These are phyloP conservation scores for Parafenestella ontariensis DNA, from an alignment of 2,329 filamentous ascomycete genomes.

Conservation along the genomic window DNA sequence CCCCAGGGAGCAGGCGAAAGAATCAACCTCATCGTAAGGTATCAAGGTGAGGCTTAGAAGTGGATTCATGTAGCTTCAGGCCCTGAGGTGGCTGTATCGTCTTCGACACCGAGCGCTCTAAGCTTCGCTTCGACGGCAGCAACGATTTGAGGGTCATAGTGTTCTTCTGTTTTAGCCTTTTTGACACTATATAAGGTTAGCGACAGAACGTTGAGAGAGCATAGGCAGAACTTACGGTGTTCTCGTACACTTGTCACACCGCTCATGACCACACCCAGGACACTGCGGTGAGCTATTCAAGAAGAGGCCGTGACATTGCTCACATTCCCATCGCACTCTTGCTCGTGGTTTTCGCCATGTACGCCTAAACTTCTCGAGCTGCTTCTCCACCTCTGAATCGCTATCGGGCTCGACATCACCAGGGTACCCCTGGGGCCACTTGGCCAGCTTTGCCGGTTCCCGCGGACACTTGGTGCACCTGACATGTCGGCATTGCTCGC, in stretches of 20 bases:
- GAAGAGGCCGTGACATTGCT: constrained; percentile 68
- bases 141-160: constrained; percentile 67
- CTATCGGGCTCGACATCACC: constrained; percentile 61
- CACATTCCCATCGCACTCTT: constrained; percentile 61
- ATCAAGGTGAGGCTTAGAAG: too few relatives aligned
- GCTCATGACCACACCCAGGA: constrained; percentile 65
- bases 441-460: constrained; percentile 74
- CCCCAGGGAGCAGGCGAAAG: neutral
- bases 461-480: constrained; percentile 83
- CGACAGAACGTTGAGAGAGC: neutral
- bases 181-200: constrained; percentile 55
- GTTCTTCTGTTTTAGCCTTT: constrained; percentile 62
- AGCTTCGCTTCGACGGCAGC: constrained; percentile 65
- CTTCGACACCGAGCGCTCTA: constrained; percentile 36
- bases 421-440: constrained; percentile 74
- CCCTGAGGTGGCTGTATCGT: constrained; percentile 27
- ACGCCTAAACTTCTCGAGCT: constrained; percentile 39
- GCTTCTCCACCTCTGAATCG: constrained; percentile 39
- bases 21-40: neutral
- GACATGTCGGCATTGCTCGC: constrained; percentile 71
- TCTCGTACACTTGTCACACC: constrained; percentile 66
- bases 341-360: constrained; percentile 55
- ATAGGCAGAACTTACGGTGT: constrained; percentile 50
- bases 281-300: constrained; percentile 64
- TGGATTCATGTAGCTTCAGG: constrained; percentile 17